Conservation (phyloP, 352 stramenopile genomes). For the Globisporangium echinulatum region DNA sequence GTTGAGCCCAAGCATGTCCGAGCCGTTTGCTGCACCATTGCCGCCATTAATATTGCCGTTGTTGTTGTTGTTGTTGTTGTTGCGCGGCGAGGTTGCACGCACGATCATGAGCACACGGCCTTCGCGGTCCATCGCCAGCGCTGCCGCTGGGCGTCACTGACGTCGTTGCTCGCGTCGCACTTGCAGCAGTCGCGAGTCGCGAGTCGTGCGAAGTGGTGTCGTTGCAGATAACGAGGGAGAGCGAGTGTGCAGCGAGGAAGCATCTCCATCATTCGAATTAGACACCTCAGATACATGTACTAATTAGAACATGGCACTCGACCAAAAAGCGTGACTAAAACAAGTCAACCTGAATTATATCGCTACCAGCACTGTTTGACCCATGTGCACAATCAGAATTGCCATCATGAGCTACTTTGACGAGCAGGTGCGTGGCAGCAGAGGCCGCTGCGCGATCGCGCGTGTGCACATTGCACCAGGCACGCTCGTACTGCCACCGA, state of each 20-base stretch:
- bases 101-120: conserved; percentile 79
- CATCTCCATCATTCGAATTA: no score
- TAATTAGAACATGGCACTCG: no score
- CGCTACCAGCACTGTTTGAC: no score
- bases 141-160: background rate
- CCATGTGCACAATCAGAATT: background rate
- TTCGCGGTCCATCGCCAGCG: conserved; percentile 22
- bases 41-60: background rate
- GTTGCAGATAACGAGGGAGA: no score
- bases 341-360: background rate
- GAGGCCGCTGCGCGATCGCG: conserved; percentile 45
- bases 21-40: conserved; percentile 11
- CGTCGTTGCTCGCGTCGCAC: background rate
- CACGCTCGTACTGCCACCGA: conserved; percentile 24
- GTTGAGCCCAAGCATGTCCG: conserved; percentile 34
- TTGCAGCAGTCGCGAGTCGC: no score
- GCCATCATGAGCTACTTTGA: conserved; percentile 2
- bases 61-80: conserved; percentile 4
- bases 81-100: conserved; percentile 52
- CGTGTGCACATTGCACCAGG: conserved; percentile 19
- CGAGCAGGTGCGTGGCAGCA: conserved; percentile 21
- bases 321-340: no score
- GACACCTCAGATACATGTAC: no score
- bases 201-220: no score
- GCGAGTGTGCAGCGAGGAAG: no score